Evolutionary conservation across 2,329 filamentous ascomycete species (phyloP).

Genomic region (Alternaria conjuncta): DNA sequence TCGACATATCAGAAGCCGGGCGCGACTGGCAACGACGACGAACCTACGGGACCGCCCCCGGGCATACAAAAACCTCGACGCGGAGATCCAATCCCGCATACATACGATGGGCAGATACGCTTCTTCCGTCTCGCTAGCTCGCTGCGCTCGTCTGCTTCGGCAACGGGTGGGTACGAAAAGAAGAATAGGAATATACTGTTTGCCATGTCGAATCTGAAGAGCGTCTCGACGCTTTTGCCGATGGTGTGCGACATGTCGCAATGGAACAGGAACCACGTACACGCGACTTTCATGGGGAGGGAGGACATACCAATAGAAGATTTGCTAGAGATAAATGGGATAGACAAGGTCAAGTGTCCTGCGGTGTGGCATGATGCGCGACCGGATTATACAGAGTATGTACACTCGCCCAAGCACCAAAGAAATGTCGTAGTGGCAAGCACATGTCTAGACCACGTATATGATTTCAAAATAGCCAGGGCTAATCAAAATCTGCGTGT

Average conservation of each 20-base stretch:
- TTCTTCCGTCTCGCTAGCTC: constrained; percentile 70
- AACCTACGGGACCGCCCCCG: constrained; percentile 36
- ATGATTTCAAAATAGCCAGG: background rate
- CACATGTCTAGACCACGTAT: no score
- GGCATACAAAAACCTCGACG: constrained; percentile 26
- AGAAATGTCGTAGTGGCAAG: no score
- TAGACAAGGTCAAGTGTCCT: constrained; percentile 70
- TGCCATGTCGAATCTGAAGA: constrained; percentile 75
- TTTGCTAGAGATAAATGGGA: constrained; percentile 77
- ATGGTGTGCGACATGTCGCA: constrained; percentile 86
- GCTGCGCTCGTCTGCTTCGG: constrained; percentile 63
- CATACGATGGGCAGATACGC: constrained; percentile 72
- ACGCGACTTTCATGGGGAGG: constrained; percentile 79
- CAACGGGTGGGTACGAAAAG: constrained; percentile 58
- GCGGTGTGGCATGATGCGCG: constrained; percentile 76
- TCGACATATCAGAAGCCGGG: constrained; percentile 15
- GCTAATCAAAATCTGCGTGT: background rate
- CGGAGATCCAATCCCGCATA: constrained; percentile 24
- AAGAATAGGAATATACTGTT: constrained; percentile 79
- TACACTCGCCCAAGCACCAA: background rate
- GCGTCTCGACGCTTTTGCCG: constrained; percentile 74
- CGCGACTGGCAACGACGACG: constrained; percentile 12
- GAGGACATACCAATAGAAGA: constrained; percentile 72
- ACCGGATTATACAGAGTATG: constrained; percentile 68
- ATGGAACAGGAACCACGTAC: constrained; percentile 74